These are phyloP conservation scores for Rhizophagus clarus DNA, from an alignment of 192 early-diverging fungal species.

Conservation along the genomic window DNA sequence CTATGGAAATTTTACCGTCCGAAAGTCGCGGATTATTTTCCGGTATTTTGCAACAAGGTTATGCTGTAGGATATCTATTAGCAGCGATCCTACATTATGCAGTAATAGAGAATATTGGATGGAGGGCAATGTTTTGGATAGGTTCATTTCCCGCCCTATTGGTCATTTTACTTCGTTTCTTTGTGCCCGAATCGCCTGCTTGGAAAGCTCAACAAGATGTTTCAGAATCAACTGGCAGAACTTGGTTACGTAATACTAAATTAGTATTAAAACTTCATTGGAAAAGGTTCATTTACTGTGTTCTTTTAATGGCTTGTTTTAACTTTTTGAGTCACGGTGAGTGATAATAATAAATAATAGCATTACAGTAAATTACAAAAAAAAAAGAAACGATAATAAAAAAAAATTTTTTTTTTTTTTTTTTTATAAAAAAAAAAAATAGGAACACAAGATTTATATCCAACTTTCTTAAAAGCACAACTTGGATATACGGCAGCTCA, in stretches of 20 bases:
- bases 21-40: slow-evolving; percentile 74
- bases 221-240: slow-evolving; percentile 33
- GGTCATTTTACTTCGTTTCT: slow-evolving; percentile 59
- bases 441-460: slow-evolving; percentile 69
- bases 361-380: not conserved
- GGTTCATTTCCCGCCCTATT: slow-evolving; percentile 60
- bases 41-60: slow-evolving; percentile 75
- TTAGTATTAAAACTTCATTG: slow-evolving; percentile 51
- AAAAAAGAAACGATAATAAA: too few species aligned
- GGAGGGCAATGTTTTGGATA: slow-evolving; percentile 75
- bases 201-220: slow-evolving; percentile 47
- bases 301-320: slow-evolving; percentile 67
- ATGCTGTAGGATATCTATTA: slow-evolving; percentile 68
- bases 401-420: too few species aligned
- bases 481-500: slow-evolving; percentile 54
- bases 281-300: slow-evolving; percentile 52
- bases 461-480: slow-evolving; percentile 66
- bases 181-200: slow-evolving; percentile 63
- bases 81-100: slow-evolving; percentile 63
- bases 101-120: slow-evolving; percentile 55
- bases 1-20: slow-evolving; percentile 69
- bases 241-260: slow-evolving; percentile 30
- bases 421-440: too few species aligned
- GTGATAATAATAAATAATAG: not conserved
- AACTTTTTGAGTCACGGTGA: slow-evolving; percentile 72